phyloP scores from a whole-genome alignment of 2,329 filamentous ascomycete species.

The Xylariaceae sp. region DNA sequence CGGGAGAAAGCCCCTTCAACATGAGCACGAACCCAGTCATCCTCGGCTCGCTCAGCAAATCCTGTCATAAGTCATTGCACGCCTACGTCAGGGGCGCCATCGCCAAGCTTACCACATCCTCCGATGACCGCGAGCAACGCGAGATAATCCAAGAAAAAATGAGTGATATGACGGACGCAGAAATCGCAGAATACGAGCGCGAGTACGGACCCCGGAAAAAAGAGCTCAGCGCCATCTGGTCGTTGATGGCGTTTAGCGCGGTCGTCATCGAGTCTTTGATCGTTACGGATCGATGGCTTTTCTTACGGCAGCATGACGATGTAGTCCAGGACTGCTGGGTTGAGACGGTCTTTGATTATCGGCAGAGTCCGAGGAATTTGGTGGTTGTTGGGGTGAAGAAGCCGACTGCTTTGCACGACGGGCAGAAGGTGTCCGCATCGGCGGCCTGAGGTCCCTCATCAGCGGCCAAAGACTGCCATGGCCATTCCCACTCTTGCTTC shows the following conservation, averaged over 20 bases:
- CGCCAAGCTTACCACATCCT: constrained; percentile 59
- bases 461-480: constrained; percentile 3
- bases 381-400: constrained; percentile 89
- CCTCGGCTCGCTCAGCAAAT: constrained; percentile 77
- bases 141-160: constrained; percentile 61
- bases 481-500: too few species aligned
- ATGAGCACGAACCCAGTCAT: constrained; percentile 72
- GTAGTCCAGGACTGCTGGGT: constrained; percentile 77
- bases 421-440: not conserved
- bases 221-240: constrained; percentile 84
- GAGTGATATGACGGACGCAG: constrained; percentile 63
- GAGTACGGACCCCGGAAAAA: constrained; percentile 63
- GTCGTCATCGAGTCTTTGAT: constrained; percentile 84
- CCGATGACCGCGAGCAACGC: constrained; percentile 50
- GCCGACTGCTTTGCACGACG: constrained; percentile 10
- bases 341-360: constrained; percentile 87
- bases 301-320: constrained; percentile 68
- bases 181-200: constrained; percentile 65
- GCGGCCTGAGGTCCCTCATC: not conserved
- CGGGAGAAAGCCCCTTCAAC: constrained; percentile 40
- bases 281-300: constrained; percentile 85
- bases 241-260: constrained; percentile 92
- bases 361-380: constrained; percentile 78
- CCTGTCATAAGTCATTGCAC: constrained; percentile 68
- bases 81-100: constrained; percentile 78